A percentile compares a stretch with the other conserved stretches of the same genome.
Evolutionary conservation across 495 filamentous ascomycete species (phyloP).

Genomic region (Penicillium macrosclerotiorum): DNA sequence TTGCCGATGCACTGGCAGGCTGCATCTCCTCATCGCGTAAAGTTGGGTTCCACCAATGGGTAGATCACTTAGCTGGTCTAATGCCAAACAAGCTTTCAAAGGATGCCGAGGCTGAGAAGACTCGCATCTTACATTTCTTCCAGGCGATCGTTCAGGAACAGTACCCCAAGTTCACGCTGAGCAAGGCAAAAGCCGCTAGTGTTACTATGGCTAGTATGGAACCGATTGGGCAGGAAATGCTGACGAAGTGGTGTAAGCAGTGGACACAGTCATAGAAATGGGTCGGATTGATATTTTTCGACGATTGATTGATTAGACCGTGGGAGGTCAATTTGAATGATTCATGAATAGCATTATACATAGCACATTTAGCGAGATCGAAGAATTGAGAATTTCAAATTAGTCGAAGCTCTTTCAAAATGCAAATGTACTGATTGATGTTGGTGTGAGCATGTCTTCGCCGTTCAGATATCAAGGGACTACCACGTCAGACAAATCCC

Average conservation of each 20-base stretch:
- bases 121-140: constrained; percentile 20
- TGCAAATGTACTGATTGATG: too few relatives aligned
- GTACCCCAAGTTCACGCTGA: neutral
- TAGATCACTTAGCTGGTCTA: constrained; percentile 7
- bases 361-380: neutral
- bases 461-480: too few relatives aligned
- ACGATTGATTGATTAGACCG: neutral
- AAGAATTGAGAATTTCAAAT: neutral
- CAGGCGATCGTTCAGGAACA: constrained; percentile 6
- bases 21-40: constrained; percentile 11
- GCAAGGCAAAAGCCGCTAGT: constrained; percentile 10
- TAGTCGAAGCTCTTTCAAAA: too few relatives aligned
- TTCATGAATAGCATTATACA: neutral
- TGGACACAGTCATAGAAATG: constrained; percentile 22
- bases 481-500: too few relatives aligned
- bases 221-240: constrained; percentile 7
- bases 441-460: too few relatives aligned
- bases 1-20: constrained; percentile 9
- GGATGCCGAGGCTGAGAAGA: constrained; percentile 16
- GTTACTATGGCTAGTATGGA: constrained; percentile 12
- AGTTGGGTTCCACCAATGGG: constrained; percentile 17
- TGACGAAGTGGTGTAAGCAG: constrained; percentile 8
- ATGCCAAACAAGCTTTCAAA: constrained; percentile 11
- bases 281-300: neutral
- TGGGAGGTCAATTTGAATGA: neutral